Evolutionary conservation across 371 early-diverging fungal genomes (phyloP).

Genomic region (Ordospora colligata): DNA sequence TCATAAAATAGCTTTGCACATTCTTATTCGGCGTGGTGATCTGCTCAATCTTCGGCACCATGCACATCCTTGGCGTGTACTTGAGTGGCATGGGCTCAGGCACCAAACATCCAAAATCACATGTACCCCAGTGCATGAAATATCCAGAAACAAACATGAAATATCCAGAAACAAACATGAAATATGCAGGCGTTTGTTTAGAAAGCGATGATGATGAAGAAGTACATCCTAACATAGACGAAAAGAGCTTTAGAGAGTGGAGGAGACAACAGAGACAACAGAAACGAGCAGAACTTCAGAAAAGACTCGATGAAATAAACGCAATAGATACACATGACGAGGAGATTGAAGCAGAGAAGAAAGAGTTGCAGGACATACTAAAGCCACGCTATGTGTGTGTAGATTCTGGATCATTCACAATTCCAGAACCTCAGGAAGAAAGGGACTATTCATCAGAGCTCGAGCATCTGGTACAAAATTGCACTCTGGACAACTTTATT

Average conservation of each 20-base stretch:
- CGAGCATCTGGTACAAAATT: constrained; percentile 3
- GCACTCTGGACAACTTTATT: constrained; percentile 28
- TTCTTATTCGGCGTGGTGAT: constrained; percentile 60
- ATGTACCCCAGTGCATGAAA: not conserved
- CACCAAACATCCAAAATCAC: constrained; percentile 10
- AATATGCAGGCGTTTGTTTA: not conserved
- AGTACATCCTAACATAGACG: constrained; percentile 57
- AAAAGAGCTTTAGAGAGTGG: constrained; percentile 39
- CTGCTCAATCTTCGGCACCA: constrained; percentile 12
- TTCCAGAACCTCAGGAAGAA: not conserved
- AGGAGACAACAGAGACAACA: constrained; percentile 24
- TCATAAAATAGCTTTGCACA: constrained; percentile 58
- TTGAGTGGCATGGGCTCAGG: constrained; percentile 23
- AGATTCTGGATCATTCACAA: constrained; percentile 11
- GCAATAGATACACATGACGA: not conserved
- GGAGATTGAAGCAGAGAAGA: not conserved
- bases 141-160: not conserved
- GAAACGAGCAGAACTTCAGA: constrained; percentile 18
- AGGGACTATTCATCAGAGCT: constrained; percentile 27
- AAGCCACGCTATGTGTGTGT: not conserved
- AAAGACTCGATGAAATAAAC: constrained; percentile 20
- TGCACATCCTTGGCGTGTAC: constrained; percentile 26
- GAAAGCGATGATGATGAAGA: constrained; percentile 22
- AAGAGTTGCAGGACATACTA: not conserved
- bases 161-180: not conserved